Conservation (phyloP, 2,329 filamentous ascomycete genomes). For the Purpureocillium lavendulum region DNA sequence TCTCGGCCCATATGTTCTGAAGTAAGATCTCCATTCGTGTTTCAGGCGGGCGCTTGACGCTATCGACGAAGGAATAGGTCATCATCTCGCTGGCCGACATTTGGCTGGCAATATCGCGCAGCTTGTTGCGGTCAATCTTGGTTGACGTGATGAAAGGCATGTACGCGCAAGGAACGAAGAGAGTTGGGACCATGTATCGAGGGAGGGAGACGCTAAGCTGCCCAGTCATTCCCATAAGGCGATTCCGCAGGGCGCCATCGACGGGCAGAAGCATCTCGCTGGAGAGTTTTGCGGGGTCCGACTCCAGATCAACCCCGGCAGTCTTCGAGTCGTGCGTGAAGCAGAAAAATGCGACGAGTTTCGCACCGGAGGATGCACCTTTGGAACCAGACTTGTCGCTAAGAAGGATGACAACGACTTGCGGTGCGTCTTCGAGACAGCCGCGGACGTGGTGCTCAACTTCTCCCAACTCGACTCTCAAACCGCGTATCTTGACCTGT, state of each 20-base stretch:
- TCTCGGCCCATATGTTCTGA: conserved; percentile 5
- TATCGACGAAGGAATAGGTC: neutral
- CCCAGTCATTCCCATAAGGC: neutral
- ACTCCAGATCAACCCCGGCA: conserved; percentile 1
- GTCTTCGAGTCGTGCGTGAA: conserved; percentile 1
- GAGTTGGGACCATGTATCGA: conserved; percentile 8
- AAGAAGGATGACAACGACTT: neutral
- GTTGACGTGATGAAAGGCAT: conserved; percentile 10
- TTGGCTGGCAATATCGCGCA: neutral
- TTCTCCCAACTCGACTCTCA: conserved; percentile 11
- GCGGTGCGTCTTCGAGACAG: neutral
- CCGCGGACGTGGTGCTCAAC: conserved; percentile 7
- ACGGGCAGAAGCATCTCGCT: neutral
- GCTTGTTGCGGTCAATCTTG: conserved; percentile 9
- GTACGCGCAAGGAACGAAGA: conserved; percentile 4
- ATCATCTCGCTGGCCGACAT: neutral
- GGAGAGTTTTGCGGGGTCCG: neutral
- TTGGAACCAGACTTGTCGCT: neutral
- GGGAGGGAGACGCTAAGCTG: conserved; percentile 3
- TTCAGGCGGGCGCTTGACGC: conserved; percentile 2
- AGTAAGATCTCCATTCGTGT: neutral
- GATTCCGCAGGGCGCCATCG: neutral
- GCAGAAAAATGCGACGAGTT: neutral
- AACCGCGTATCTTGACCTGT: conserved; percentile 12
- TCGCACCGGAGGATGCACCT: neutral